Evolutionary conservation across 2,329 filamentous ascomycete species (phyloP), one percentile per base, ranked within the genome.

Genomic region (Scleromitrula shiraiana): DNA sequence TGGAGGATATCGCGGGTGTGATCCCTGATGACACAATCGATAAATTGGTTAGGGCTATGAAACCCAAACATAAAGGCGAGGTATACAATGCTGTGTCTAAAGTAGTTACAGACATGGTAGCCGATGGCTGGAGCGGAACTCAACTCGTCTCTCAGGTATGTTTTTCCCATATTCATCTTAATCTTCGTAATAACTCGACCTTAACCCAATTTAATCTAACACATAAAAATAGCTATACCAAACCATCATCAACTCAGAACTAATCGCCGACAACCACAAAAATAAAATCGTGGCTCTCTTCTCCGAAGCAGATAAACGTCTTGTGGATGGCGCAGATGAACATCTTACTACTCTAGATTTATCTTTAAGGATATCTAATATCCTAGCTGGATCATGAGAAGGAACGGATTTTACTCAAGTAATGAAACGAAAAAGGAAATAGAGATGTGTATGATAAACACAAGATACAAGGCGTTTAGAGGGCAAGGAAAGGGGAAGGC

Each of bases 1-100:
- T 98, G 39, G 88, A 97, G 64, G 93, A 98, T 60, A 98, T 98
- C 64, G 91, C 93, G 0, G 93, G 94, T 47, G 88, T 97, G 2
- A 90, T 99, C 56, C 93, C 94, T 0, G 76, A 82, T 12, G 59
- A 65, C 9, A 87, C 88, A 1, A 80, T 98, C 41, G 76, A 85
- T 47, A 68, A 67, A 7, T 73, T 98, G 14, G 71, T 88, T 10
- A 69, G 79, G 51, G 85, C 88, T 15, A 85, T 97, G 70, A 83
- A 86, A 57, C 87, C 88, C 4, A 77, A 72, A 55, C 76, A 76
- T 20, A 74, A 74, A 30, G 76, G 76, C 1, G 73, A 77, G 12
- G 74, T 80, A 0, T 98, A 95, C 62, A 76, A 81, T 51, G 75
- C 77, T 10, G 78, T 98, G 14, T 81, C 88, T 0, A 81, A 80